phyloP scores from a whole-genome alignment of 305 asterid genomes.

The Fraxinus angustifolia region DNA sequence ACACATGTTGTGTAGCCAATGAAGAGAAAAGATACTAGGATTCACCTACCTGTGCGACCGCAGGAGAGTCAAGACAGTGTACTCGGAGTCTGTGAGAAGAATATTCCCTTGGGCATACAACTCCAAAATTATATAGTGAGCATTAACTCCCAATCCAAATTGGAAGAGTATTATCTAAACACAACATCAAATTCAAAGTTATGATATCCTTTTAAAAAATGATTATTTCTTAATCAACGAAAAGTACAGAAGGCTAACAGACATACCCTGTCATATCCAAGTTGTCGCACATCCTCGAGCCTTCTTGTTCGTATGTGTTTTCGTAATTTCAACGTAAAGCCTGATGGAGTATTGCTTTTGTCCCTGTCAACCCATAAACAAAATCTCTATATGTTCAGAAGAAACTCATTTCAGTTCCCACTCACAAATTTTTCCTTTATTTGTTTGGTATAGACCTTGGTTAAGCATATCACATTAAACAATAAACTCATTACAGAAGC shows the following conservation, averaged over 20 bases:
- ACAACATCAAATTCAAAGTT: conserved; percentile 17
- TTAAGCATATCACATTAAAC: neutral
- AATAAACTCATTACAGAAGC: neutral
- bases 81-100: conserved; percentile 82
- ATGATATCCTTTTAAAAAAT: conserved; percentile 16
- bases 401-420: conserved; percentile 1
- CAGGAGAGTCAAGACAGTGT: conserved; percentile 85
- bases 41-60: conserved; percentile 86
- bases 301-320: conserved; percentile 94
- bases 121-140: conserved; percentile 88
- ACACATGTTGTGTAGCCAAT: neutral
- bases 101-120: conserved; percentile 98
- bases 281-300: conserved; percentile 97
- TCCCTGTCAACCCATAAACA: conserved; percentile 49
- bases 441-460: conserved; percentile 10
- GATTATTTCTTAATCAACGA: neutral
- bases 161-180: conserved; percentile 83
- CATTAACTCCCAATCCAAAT: conserved; percentile 84
- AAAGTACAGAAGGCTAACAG: conserved; percentile 3
- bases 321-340: conserved; percentile 86
- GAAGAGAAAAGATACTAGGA: conserved; percentile 16
- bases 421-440: neutral
- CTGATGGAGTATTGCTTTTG: conserved; percentile 96
- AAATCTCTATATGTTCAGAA: conserved; percentile 14
- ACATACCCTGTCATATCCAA: conserved; percentile 93